These are phyloP conservation scores for Aspergillus sojae DNA, from an alignment of 2,329 filamentous ascomycete species.

Conservation along the genomic window DNA sequence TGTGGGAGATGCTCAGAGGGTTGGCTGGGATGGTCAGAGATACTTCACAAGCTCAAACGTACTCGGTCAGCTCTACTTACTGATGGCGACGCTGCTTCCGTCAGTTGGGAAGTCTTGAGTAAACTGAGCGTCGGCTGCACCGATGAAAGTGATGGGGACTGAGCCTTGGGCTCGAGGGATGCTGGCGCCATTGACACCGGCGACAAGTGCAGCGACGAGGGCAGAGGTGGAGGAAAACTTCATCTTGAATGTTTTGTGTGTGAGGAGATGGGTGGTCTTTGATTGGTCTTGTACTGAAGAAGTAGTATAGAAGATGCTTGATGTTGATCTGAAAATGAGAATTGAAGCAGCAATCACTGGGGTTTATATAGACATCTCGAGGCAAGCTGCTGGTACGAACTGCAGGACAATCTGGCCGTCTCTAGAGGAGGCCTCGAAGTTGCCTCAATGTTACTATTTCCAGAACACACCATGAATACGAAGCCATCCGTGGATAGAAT, in stretches of 20 bases:
- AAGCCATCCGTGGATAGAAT: not conserved
- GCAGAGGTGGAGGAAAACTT: not conserved
- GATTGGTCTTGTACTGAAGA: not conserved
- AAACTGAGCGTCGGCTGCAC: constrained; percentile 25
- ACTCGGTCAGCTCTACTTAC: constrained; percentile 8
- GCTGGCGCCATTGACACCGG: not conserved
- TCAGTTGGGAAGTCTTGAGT: constrained; percentile 22
- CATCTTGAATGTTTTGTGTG: not conserved
- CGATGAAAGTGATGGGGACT: constrained; percentile 21
- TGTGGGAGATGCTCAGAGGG: constrained; percentile 26
- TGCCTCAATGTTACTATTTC: not conserved
- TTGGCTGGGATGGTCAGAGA: constrained; percentile 15
- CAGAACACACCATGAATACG: not conserved
- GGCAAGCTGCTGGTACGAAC: not conserved
- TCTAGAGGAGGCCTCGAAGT: not conserved
- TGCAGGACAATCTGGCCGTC: not conserved
- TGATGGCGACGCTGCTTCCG: constrained; percentile 16
- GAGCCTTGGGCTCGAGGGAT: not conserved
- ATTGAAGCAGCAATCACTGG: no score
- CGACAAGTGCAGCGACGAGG: not conserved
- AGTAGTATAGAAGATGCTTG: not conserved
- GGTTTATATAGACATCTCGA: not conserved
- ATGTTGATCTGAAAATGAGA: not conserved
- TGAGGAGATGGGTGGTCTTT: not conserved
- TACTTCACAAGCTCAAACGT: not conserved